These are phyloP conservation scores for Platanthera zijinensis DNA, from an alignment of 106 monocot genomes.

Conservation along the genomic window DNA sequence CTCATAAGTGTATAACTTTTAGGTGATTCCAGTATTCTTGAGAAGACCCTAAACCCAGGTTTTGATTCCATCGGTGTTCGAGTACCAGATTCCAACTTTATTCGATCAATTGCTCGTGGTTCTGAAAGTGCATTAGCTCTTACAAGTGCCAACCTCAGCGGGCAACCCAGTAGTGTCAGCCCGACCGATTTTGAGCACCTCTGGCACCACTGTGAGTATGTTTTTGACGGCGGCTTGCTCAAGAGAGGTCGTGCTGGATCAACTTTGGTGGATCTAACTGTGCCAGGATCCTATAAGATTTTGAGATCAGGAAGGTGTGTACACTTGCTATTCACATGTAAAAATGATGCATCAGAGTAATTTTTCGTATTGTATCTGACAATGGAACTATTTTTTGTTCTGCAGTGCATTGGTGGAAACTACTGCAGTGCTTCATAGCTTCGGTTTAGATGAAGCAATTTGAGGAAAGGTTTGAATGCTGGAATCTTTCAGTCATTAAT, in stretches of 20 bases:
- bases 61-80: constrained; percentile 86
- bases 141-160: constrained; percentile 89
- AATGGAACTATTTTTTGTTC: constrained; percentile 4
- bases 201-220: constrained; percentile 66
- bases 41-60: constrained; percentile 78
- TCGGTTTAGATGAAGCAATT: constrained; percentile 33
- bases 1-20: constrained; percentile 4
- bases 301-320: constrained; percentile 75
- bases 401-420: constrained; percentile 64
- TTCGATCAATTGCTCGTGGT: constrained; percentile 56
- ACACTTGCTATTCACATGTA: not conserved
- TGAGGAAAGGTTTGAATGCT: constrained; percentile 10
- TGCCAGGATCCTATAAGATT: constrained; percentile 53
- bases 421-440: constrained; percentile 34
- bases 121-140: constrained; percentile 85
- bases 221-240: constrained; percentile 81
- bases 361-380: not conserved
- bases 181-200: constrained; percentile 69
- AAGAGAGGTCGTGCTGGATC: constrained; percentile 82
- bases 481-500: not conserved
- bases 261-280: constrained; percentile 75
- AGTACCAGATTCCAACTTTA: constrained; percentile 75
- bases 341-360: not conserved
- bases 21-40: constrained; percentile 71
- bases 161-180: constrained; percentile 68